Evolutionary conservation across 495 filamentous ascomycete species (phyloP).

Genomic region (Penicillium lagena): DNA sequence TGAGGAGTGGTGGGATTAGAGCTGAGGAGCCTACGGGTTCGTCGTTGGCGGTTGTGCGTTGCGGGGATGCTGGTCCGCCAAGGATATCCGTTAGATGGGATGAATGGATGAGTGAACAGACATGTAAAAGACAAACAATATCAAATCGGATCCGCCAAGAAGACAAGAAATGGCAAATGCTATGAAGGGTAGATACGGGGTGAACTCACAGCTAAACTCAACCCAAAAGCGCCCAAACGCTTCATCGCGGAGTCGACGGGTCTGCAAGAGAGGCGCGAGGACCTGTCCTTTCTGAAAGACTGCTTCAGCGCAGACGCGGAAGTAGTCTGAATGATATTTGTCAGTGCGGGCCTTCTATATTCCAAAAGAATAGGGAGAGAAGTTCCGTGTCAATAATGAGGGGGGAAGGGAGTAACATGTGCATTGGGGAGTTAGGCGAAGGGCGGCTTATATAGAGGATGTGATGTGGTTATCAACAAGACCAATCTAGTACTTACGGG

Average conservation of each 20-base stretch:
- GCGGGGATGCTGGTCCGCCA: neutral
- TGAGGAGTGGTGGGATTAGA: constrained; percentile 34
- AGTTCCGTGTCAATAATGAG: no score
- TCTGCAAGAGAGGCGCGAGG: constrained; percentile 30
- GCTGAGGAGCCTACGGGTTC: constrained; percentile 19
- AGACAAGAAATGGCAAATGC: no score
- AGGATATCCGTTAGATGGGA: no score
- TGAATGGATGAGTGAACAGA: no score
- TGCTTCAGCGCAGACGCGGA: constrained; percentile 24
- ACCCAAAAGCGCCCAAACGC: constrained; percentile 41
- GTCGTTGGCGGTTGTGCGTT: neutral
- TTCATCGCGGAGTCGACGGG: constrained; percentile 29
- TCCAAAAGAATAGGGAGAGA: neutral
- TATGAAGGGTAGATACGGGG: no score
- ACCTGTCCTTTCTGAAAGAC: constrained; percentile 29
- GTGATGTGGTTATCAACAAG: neutral
- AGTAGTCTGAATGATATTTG: constrained; percentile 19
- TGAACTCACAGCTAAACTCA: constrained; percentile 26
- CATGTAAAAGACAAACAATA: no score
- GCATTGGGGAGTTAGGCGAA: no score
- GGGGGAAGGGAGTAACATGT: no score
- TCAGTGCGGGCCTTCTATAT: neutral
- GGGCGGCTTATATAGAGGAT: no score
- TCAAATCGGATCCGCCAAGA: no score
- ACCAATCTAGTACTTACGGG: constrained; percentile 18